These are phyloP conservation scores for Aspergillus aculeatinus DNA, from an alignment of 2,329 filamentous ascomycete genomes.

Conservation along the genomic window DNA sequence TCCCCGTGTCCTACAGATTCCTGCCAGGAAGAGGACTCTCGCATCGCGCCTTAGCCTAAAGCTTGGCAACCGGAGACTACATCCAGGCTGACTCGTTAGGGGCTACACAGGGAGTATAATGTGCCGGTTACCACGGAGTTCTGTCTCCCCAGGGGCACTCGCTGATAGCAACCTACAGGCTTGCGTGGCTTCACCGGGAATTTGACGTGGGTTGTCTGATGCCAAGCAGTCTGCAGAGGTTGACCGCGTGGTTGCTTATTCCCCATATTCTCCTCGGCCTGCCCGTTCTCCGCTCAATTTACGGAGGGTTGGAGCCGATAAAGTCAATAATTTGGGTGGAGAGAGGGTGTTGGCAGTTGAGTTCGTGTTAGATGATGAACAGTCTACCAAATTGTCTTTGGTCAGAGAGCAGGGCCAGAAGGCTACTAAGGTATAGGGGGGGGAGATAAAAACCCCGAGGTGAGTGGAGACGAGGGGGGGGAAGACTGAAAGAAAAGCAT, in stretches of 20 bases:
- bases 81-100: slow-evolving; percentile 4
- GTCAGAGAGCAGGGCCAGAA: not conserved
- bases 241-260: not conserved
- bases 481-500: not conserved
- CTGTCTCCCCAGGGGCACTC: not conserved
- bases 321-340: not conserved
- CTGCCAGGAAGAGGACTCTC: not conserved
- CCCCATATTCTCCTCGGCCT: not conserved
- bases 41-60: not conserved
- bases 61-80: slow-evolving; percentile 6
- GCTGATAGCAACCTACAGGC: not conserved
- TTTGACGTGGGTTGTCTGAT: not conserved
- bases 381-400: not conserved
- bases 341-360: not conserved
- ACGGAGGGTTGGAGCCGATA: not conserved
- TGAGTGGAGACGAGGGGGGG: not conserved
- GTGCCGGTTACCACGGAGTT: not conserved
- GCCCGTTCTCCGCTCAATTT: slow-evolving; percentile 1
- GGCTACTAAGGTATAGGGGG: not conserved
- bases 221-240: not conserved
- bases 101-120: not conserved
- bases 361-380: not conserved
- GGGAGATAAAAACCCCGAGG: not conserved
- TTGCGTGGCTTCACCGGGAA: slow-evolving; percentile 2
- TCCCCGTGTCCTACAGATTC: not conserved